Conservation (phyloP, 495 filamentous ascomycete genomes). For the Platismatia glauca region DNA sequence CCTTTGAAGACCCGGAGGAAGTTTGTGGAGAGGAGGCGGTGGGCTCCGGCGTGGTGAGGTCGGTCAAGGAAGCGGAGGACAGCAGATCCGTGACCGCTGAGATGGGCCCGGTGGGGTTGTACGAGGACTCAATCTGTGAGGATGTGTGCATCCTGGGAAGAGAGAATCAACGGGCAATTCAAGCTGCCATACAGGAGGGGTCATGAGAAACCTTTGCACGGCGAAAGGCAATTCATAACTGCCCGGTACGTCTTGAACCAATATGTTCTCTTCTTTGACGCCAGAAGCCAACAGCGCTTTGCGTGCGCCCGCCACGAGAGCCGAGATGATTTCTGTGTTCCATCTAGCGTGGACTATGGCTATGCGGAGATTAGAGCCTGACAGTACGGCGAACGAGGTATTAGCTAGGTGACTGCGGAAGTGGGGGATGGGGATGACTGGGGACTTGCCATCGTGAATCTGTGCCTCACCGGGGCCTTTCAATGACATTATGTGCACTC, state of each 20-base stretch:
- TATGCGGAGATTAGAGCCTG: slow-evolving; percentile 76
- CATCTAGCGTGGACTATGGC: slow-evolving; percentile 93
- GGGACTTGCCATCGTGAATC: slow-evolving; percentile 38
- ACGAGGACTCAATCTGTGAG: slow-evolving; percentile 70
- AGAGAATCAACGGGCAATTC: slow-evolving; percentile 1
- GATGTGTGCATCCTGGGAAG: slow-evolving; percentile 64
- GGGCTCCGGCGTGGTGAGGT: slow-evolving; percentile 36
- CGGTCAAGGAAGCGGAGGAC: slow-evolving; percentile 52
- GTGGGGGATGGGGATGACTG: background rate
- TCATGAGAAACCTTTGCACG: slow-evolving; percentile 59
- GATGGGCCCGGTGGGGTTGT: slow-evolving; percentile 40
- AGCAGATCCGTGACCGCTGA: slow-evolving; percentile 73
- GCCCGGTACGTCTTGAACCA: slow-evolving; percentile 80
- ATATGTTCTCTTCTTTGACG: slow-evolving; percentile 79
- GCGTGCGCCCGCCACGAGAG: slow-evolving; percentile 65
- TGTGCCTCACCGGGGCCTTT: slow-evolving; percentile 54
- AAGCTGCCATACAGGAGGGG: background rate
- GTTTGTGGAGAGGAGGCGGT: slow-evolving; percentile 21
- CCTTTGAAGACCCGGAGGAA: slow-evolving; percentile 33
- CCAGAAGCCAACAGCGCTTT: slow-evolving; percentile 57
- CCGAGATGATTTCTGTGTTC: slow-evolving; percentile 73
- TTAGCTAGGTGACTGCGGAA: background rate
- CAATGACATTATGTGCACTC: slow-evolving; percentile 27
- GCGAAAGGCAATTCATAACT: slow-evolving; percentile 89
- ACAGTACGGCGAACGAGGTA: background rate